A percentile compares a stretch with the other conserved stretches of the same genome.
phyloP scores from a whole-genome alignment of 2,329 filamentous ascomycete species.

The Cladophialophora exuberans region DNA sequence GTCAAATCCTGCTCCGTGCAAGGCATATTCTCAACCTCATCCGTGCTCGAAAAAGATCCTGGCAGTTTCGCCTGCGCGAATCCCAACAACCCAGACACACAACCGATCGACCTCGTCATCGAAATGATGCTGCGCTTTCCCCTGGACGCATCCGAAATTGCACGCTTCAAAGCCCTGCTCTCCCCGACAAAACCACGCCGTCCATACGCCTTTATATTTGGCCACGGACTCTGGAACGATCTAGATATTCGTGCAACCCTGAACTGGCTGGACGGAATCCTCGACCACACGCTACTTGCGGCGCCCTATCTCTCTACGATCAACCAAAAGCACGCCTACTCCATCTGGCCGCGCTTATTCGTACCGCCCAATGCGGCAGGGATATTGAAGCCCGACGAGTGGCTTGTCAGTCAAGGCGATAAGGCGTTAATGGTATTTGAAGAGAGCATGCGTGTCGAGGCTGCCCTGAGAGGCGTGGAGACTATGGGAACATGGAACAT shows the following conservation, averaged over 20 bases:
- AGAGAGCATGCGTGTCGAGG: slow-evolving; percentile 43
- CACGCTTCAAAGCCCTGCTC: slow-evolving; percentile 44
- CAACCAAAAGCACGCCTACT: background rate
- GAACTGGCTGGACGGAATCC: slow-evolving; percentile 71
- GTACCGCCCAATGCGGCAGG: slow-evolving; percentile 53
- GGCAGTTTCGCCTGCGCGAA: slow-evolving; percentile 47
- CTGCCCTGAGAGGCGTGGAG: slow-evolving; percentile 44
- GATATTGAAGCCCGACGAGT: slow-evolving; percentile 51
- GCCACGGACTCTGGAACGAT: slow-evolving; percentile 54
- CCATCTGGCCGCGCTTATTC: slow-evolving; percentile 39
- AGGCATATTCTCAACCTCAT: slow-evolving; percentile 52
- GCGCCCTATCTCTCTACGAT: slow-evolving; percentile 25
- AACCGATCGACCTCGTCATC: slow-evolving; percentile 47
- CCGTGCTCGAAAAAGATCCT: slow-evolving; percentile 49
- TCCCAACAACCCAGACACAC: slow-evolving; percentile 33
- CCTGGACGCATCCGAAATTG: slow-evolving; percentile 46
- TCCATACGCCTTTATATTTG: slow-evolving; percentile 50
- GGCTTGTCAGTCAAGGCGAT: slow-evolving; percentile 52
- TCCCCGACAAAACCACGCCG: slow-evolving; percentile 37
- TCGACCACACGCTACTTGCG: slow-evolving; percentile 87
- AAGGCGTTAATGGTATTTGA: slow-evolving; percentile 53
- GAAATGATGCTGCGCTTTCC: slow-evolving; percentile 51
- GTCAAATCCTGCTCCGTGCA: slow-evolving; percentile 54
- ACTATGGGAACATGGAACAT: slow-evolving; percentile 57
- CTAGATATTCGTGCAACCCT: slow-evolving; percentile 47